A percentile compares a stretch with the other conserved stretches of the same genome.
These are phyloP conservation scores for Cenchrus fungigraminus DNA, from an alignment of 176 grass and related monocot species.

Conservation along the genomic window DNA sequence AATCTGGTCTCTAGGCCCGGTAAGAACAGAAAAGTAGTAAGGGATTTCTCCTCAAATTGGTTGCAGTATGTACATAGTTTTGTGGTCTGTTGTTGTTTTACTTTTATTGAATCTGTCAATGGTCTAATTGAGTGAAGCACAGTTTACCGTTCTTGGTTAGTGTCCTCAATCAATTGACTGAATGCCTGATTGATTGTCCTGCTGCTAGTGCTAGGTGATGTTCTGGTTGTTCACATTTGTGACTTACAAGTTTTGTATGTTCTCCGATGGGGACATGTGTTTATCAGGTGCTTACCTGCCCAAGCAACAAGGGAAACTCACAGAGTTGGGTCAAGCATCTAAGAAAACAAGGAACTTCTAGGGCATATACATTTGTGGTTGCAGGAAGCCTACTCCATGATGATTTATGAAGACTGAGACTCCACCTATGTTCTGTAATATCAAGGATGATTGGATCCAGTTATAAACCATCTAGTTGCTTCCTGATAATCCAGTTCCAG, in stretches of 20 bases:
- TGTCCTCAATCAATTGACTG: neutral
- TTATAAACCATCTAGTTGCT: neutral
- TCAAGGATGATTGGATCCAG: neutral
- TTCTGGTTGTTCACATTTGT: neutral
- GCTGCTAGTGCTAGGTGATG: neutral
- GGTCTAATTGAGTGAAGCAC: neutral
- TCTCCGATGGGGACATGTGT: conserved; percentile 1
- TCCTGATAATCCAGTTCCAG: conserved; percentile 12
- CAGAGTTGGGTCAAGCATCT: conserved; percentile 32
- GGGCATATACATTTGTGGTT: conserved; percentile 8
- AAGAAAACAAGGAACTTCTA: conserved; percentile 73
- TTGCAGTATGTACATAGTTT: neutral
- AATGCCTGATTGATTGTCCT: neutral
- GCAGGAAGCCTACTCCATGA: conserved; percentile 11
- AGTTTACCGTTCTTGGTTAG: neutral
- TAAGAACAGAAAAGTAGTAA: conserved; percentile 27
- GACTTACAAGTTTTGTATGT: conserved; percentile 9
- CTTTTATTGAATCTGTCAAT: neutral
- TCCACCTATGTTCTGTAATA: conserved; percentile 1
- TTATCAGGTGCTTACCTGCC: conserved; percentile 62
- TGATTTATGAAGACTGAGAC: neutral
- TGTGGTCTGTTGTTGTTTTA: neutral
- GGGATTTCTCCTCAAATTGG: neutral
- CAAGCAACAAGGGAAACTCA: conserved; percentile 49
- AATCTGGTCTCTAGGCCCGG: conserved; percentile 74